phyloP scores from a whole-genome alignment of 331 rosid genomes.

The Telfairia occidentalis region DNA sequence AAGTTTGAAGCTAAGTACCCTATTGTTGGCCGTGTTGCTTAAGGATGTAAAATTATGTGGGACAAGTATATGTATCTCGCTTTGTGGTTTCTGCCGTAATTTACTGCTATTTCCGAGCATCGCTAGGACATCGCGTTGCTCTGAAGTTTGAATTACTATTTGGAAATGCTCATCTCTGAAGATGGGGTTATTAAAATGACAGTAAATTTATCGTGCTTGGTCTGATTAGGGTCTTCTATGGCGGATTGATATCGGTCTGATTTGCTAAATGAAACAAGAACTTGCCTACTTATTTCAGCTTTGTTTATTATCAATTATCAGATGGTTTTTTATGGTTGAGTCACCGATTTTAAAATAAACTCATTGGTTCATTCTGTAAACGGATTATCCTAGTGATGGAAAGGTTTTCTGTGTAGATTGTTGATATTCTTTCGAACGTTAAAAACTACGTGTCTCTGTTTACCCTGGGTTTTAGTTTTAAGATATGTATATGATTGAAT shows the following conservation, averaged over 20 bases:
- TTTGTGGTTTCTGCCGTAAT: neutral
- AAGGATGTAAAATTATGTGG: neutral
- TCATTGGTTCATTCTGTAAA: neutral
- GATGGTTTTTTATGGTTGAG: neutral
- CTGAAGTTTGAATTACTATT: neutral
- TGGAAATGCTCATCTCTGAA: neutral
- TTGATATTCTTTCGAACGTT: neutral
- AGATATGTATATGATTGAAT: neutral
- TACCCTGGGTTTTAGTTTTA: neutral
- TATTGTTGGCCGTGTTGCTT: slow-evolving; percentile 55
- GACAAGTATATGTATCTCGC: neutral
- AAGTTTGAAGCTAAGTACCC: slow-evolving; percentile 91
- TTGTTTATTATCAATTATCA: neutral
- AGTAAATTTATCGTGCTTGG: neutral
- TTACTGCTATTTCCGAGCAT: neutral
- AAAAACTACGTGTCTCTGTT: neutral
- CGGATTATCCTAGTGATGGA: neutral
- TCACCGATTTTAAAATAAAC: neutral
- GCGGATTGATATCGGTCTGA: neutral
- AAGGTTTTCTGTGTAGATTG: neutral
- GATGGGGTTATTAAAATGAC: neutral
- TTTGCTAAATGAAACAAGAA: neutral
- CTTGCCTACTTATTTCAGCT: neutral
- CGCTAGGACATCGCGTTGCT: neutral
- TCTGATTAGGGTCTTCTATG: neutral